Evolutionary conservation across 2,329 filamentous ascomycete genomes (phyloP).

Genomic region (Venturia aucupariae): DNA sequence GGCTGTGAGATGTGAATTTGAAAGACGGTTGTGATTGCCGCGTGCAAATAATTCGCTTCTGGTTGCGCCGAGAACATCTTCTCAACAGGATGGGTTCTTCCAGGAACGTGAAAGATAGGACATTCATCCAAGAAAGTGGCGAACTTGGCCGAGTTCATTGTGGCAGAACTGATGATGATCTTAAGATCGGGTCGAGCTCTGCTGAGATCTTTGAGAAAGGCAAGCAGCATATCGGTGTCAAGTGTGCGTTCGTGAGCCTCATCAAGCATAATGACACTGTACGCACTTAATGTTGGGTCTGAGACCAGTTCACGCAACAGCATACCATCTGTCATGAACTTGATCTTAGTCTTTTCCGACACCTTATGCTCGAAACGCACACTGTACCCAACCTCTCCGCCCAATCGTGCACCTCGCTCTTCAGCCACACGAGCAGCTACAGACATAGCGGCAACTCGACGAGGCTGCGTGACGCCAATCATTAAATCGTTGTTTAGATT

Average conservation of each 20-base stretch:
- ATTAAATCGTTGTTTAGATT: constrained; percentile 83
- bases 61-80: constrained; percentile 85
- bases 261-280: constrained; percentile 89
- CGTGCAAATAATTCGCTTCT: constrained; percentile 87
- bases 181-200: constrained; percentile 77
- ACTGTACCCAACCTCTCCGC: constrained; percentile 86
- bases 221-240: constrained; percentile 81
- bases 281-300: constrained; percentile 72
- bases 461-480: constrained; percentile 87
- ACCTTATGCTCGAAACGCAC: constrained; percentile 94
- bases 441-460: constrained; percentile 93
- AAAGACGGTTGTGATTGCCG: constrained; percentile 86
- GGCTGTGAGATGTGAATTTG: constrained; percentile 87
- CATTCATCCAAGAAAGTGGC: constrained; percentile 84
- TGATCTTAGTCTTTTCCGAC: constrained; percentile 80
- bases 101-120: constrained; percentile 91
- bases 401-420: constrained; percentile 82
- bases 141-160: constrained; percentile 90
- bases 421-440: constrained; percentile 94
- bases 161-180: constrained; percentile 85
- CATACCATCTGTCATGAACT: constrained; percentile 98
- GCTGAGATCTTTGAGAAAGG: constrained; percentile 80
- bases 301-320: constrained; percentile 82
- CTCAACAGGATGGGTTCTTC: constrained; percentile 78
- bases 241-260: constrained; percentile 94